A percentile compares a stretch with the other conserved stretches of the same genome.
Conservation (phyloP, 768 basidiomycete genomes). For the Saitozyma podzolica region DNA sequence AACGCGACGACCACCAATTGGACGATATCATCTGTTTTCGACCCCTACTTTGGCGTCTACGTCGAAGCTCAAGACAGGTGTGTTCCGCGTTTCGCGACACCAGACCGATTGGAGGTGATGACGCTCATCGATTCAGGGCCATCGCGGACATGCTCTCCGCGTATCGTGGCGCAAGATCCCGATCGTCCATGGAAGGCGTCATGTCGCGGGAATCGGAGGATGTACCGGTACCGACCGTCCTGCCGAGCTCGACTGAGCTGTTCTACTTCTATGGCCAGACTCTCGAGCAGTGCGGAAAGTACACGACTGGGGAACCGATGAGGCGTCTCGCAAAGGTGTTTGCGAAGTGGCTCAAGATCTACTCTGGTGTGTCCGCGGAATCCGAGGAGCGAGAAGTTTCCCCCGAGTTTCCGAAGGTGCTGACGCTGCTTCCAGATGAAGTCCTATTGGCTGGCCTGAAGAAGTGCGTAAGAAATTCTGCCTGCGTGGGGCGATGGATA, state of each 20-base stretch:
- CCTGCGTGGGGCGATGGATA: not conserved
- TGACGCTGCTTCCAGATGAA: slow-evolving; percentile 62
- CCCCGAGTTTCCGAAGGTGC: no score
- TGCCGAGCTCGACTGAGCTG: slow-evolving; percentile 90
- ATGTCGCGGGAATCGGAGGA: slow-evolving; percentile 54
- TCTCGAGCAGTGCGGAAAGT: slow-evolving; percentile 87
- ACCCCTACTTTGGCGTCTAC: slow-evolving; percentile 87
- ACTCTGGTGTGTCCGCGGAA: slow-evolving; percentile 64
- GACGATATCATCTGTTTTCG: slow-evolving; percentile 84
- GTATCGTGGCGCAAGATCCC: slow-evolving; percentile 66
- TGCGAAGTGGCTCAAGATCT: slow-evolving; percentile 91
- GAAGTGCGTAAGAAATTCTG: slow-evolving; percentile 56
- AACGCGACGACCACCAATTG: slow-evolving; percentile 49
- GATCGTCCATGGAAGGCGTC: slow-evolving; percentile 66
- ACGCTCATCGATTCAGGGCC: slow-evolving; percentile 58
- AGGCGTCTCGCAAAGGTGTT: slow-evolving; percentile 78
- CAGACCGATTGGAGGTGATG: not conserved
- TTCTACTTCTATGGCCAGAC: slow-evolving; percentile 98
- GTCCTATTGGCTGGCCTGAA: slow-evolving; percentile 74
- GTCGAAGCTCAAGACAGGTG: slow-evolving; percentile 96
- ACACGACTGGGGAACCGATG: slow-evolving; percentile 79
- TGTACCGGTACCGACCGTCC: slow-evolving; percentile 62
- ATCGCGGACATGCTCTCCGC: slow-evolving; percentile 86
- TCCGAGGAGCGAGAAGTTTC: not conserved
- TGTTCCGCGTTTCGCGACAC: slow-evolving; percentile 16